These are phyloP conservation scores for Hondaea fermentalgiana DNA, from an alignment of 108 stramenopile genomes.

Conservation along the genomic window DNA sequence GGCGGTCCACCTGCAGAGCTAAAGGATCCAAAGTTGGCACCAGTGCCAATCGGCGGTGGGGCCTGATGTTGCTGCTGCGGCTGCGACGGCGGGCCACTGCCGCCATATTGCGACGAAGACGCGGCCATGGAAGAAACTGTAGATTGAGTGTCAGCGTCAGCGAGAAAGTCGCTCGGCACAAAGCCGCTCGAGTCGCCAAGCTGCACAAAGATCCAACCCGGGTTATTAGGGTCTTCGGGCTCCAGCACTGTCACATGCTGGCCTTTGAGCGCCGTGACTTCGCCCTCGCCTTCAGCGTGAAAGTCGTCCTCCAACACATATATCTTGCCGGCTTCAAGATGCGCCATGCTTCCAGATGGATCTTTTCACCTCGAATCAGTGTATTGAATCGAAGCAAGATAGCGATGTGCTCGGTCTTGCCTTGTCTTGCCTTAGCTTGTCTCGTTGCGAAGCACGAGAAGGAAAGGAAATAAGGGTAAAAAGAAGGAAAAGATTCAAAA, in stretches of 20 bases:
- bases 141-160: background rate
- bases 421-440: too few species aligned
- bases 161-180: constrained; percentile 20
- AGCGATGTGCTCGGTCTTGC: too few species aligned
- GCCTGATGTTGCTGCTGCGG: background rate
- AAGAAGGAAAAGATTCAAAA: too few species aligned
- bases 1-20: background rate
- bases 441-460: too few species aligned
- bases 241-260: background rate
- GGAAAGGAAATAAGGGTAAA: too few species aligned
- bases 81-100: background rate
- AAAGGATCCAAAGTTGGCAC: background rate
- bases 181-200: background rate
- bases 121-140: background rate
- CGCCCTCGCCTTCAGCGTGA: background rate
- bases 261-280: background rate
- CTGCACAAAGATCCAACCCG: constrained; percentile 1
- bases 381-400: too few species aligned
- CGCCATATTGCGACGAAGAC: background rate
- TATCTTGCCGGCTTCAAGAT: background rate
- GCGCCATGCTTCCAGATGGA: too few species aligned
- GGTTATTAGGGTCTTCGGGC: background rate
- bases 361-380: too few species aligned
- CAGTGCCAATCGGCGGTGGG: background rate
- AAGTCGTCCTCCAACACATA: constrained; percentile 6